Percentiles rank a stretch among this genome's conserved stretches.
Evolutionary conservation across 2,329 filamentous ascomycete genomes (phyloP).

Genomic region (Ophiocordyceps camponoti-leonardi): DNA sequence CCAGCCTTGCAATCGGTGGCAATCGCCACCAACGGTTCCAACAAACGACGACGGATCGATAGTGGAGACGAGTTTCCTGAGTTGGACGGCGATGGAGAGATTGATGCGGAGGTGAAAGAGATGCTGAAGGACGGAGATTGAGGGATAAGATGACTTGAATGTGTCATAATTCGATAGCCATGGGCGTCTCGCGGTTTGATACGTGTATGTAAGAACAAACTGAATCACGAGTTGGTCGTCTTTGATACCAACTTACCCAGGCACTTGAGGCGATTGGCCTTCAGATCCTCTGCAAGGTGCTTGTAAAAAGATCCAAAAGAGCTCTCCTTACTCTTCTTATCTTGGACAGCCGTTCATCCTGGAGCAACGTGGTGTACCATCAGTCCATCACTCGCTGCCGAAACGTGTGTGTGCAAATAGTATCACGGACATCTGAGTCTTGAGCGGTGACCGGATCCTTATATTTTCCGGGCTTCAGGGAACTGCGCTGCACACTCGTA

Average conservation of each 20-base stretch:
- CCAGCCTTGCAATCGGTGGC: slow-evolving; percentile 31
- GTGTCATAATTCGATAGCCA: neutral
- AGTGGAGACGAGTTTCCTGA: slow-evolving; percentile 33
- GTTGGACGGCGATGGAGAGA: slow-evolving; percentile 34
- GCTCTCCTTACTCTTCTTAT: no score
- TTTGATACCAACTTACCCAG: neutral
- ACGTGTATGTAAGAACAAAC: neutral
- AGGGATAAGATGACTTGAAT: neutral
- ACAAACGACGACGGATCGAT: slow-evolving; percentile 38
- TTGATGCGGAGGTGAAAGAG: slow-evolving; percentile 38
- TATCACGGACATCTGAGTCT: neutral
- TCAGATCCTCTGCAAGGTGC: neutral
- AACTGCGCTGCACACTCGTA: no score
- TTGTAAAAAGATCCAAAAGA: no score
- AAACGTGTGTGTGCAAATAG: neutral
- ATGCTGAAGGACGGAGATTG: slow-evolving; percentile 27
- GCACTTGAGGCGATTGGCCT: neutral
- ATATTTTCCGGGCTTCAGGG: neutral
- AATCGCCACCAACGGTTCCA: slow-evolving; percentile 32
- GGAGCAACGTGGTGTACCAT: neutral
- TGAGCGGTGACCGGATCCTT: neutral
- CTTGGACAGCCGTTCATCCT: neutral
- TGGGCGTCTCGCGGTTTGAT: neutral
- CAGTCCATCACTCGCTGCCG: neutral
- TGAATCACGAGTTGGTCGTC: neutral